Evolutionary conservation across 148 eudicot genomes (phyloP).

Genomic region (Amaranthus palmeri): DNA sequence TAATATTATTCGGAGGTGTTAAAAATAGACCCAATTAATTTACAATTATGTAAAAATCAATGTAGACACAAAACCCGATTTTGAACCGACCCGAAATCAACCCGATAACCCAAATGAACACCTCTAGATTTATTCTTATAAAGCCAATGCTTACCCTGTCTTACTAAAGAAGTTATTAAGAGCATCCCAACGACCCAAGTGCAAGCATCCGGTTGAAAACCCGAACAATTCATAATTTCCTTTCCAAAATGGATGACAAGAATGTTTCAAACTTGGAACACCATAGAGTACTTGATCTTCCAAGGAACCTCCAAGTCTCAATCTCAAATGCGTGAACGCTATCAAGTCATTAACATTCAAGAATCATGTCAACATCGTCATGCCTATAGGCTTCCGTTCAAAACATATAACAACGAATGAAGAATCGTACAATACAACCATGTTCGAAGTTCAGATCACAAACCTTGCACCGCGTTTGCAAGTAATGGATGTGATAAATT

Average conservation of each 20-base stretch:
- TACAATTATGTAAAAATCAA: no score
- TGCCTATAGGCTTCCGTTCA: neutral
- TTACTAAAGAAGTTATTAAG: conserved; percentile 55
- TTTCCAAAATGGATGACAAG: conserved; percentile 65
- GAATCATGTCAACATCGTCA: neutral
- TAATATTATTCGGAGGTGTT: neutral
- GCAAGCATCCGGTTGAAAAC: conserved; percentile 74
- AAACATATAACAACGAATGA: conserved; percentile 6
- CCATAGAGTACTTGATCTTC: conserved; percentile 80
- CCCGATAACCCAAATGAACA: no score
- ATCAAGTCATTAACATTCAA: conserved; percentile 19
- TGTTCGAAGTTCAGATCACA: conserved; percentile 6
- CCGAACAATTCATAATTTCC: conserved; percentile 57
- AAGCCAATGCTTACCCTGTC: conserved; percentile 51
- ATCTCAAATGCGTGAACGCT: conserved; percentile 74
- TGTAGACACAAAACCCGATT: no score
- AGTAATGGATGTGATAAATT: conserved; percentile 70
- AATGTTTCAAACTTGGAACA: conserved; percentile 46
- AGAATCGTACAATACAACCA: neutral
- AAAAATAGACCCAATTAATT: no score
- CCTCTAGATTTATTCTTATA: no score
- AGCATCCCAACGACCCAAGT: conserved; percentile 77
- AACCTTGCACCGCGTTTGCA: conserved; percentile 71
- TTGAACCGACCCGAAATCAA: no score
- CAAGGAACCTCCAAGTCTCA: conserved; percentile 91